These are phyloP conservation scores for Lignosus rhinocerotis DNA, from an alignment of 1,284 basidiomycete genomes.

Conservation along the genomic window DNA sequence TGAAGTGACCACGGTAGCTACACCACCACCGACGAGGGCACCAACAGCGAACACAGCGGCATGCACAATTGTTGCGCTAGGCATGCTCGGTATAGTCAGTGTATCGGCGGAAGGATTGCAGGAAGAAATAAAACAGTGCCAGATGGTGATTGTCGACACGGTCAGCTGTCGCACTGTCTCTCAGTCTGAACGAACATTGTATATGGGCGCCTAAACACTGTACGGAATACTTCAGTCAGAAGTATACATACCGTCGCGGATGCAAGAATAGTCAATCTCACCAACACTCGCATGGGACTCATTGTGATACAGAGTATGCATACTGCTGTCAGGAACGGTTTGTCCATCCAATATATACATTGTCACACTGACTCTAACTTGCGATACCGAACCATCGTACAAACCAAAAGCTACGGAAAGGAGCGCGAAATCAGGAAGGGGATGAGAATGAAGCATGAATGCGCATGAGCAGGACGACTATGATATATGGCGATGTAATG, in stretches of 20 bases:
- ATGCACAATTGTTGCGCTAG: conserved; percentile 50
- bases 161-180: neutral
- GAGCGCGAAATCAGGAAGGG: neutral
- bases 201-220: neutral
- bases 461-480: conserved; percentile 22
- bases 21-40: conserved; percentile 67
- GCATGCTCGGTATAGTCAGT: conserved; percentile 38
- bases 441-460: conserved; percentile 19
- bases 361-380: conserved; percentile 24
- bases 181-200: neutral
- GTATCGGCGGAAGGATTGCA: neutral
- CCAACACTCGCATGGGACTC: neutral
- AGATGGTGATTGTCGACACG: neutral
- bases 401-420: conserved; percentile 20
- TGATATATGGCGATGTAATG: conserved; percentile 22
- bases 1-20: conserved; percentile 47
- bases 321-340: conserved; percentile 5
- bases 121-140: neutral
- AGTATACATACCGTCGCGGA: neutral
- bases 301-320: conserved; percentile 7
- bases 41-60: conserved; percentile 74
- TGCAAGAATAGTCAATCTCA: neutral
- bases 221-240: neutral
- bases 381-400: conserved; percentile 25
- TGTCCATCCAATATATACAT: conserved; percentile 28